Percentiles rank a stretch among this genome's conserved stretches.
phyloP scores from a whole-genome alignment of 768 basidiomycete genomes.

The Boletus patriciae region DNA sequence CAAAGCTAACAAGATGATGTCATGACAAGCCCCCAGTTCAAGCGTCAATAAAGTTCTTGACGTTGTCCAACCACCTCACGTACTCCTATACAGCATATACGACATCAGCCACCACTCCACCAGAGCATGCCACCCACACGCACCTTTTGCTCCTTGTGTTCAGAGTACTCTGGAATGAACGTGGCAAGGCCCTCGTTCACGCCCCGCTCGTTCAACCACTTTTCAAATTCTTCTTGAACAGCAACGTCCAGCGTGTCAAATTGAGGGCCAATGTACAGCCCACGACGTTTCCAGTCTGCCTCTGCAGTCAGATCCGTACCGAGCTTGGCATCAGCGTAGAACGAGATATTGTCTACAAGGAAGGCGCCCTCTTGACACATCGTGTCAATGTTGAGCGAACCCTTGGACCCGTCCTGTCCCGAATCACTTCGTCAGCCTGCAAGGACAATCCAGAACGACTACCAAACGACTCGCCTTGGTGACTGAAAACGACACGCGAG shows the following conservation, averaged over 20 bases:
- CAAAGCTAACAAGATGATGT: background rate
- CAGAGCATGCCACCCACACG: slow-evolving; percentile 5
- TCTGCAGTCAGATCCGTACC: slow-evolving; percentile 82
- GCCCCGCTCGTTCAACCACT: slow-evolving; percentile 86
- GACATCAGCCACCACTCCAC: slow-evolving; percentile 4
- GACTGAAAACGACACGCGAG: slow-evolving; percentile 79
- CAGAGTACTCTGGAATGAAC: slow-evolving; percentile 87
- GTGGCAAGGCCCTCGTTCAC: slow-evolving; percentile 78
- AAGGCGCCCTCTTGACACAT: slow-evolving; percentile 78
- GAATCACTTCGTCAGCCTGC: background rate
- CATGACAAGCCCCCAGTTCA: slow-evolving; percentile 21
- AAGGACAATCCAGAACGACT: background rate
- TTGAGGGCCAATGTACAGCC: slow-evolving; percentile 90
- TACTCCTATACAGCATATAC: slow-evolving; percentile 65
- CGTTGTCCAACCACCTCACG: slow-evolving; percentile 79
- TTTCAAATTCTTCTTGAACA: slow-evolving; percentile 91
- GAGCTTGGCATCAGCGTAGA: slow-evolving; percentile 69
- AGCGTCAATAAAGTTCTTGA: slow-evolving; percentile 79
- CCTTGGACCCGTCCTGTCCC: slow-evolving; percentile 48
- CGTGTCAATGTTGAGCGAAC: slow-evolving; percentile 78
- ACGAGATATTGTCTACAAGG: slow-evolving; percentile 86
- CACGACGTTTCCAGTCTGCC: slow-evolving; percentile 91
- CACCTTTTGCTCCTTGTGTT: slow-evolving; percentile 92
- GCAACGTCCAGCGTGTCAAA: slow-evolving; percentile 87
- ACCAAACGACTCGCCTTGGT: slow-evolving; percentile 60